Evolutionary conservation across 2,329 filamentous ascomycete genomes (phyloP), one percentile per base, ranked within the genome.

Genomic region (Alternaria gansuensis): DNA sequence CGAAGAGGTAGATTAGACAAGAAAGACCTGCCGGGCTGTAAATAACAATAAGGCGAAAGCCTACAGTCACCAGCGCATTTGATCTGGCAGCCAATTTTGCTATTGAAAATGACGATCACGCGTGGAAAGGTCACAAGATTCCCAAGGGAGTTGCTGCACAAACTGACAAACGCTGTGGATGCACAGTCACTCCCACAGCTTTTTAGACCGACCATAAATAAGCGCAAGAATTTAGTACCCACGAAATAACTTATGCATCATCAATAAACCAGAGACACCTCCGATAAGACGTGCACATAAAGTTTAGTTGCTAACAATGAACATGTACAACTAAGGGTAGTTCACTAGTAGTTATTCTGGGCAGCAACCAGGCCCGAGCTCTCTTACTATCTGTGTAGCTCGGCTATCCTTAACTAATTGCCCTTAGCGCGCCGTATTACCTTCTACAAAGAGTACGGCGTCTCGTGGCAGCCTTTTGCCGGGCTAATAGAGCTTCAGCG

Each of bases 401-500:
- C 29, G 26, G 26, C 8, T 31, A 11, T 31, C 29, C 29, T 11
- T 10, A 8, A 23, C 11, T 1, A 13, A 9, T 28, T 44, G 2
- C n/a, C n/a, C n/a, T n/a, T n/a, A n/a, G n/a, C n/a, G n/a, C n/a
- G n/a, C n/a, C n/a, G n/a, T n/a, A n/a, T n/a, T n/a, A n/a, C n/a
- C n/a, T n/a, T n/a, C n/a, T n/a, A 14, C 9, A 24, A n/a, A 10
- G 4, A 29, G 13, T 26, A 0, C 0, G n/a, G 14, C 28, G 17
- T 24, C 43, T 0, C n/a, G 28, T 45, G 26, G 43, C 43, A 45
- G 43, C 43, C 43, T 31, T 45, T n/a, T 26, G 24, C 43, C 21
- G 31, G 43, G 26, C 28, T 31, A 17, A 29, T 45, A 45, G 26
- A 45, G 26, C 28, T 45, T n/a, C 29, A 45, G 43, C 43, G 17